Base-by-base conservation (phyloP, 805 yeast genomes). In the Cyberlindnera xishuangbannaensis region DNA sequence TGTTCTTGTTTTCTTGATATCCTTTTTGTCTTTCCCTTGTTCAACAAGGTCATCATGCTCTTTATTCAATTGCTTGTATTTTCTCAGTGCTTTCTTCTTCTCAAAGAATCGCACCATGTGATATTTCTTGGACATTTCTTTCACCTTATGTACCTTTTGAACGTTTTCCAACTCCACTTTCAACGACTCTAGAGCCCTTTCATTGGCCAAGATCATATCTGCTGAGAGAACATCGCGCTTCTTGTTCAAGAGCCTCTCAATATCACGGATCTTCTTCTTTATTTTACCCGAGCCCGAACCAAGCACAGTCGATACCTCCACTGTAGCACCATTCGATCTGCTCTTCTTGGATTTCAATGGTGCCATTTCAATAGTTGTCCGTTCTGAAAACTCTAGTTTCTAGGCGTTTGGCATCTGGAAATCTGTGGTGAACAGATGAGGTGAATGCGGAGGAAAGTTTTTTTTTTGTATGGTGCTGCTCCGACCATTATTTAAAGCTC, bases 101-200 rank as follows among this genome's bases (percentile, higher is more conserved):
- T 88, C 97, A 42, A 92, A 85, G 54, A 92, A 92, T 45, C 90
- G 72, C 30, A 92, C 86, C 88, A 86, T 87, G 54, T 86, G 96
- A 56, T 92, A 92, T 60, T 80, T 83, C 45, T 77, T 71, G 10
- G 85, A 74, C 25, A 66, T 60, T 33, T 70, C 66, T 42, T 67
- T 71, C 13, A 73, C 71, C 44, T 63, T 67, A 29, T 64, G 60
- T 19, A 59, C 59, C 24, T 56, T 40, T 39, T 69, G 66, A 13
- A 73, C 71, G 25, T 65, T 64, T 29, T 63, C 63, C 34, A 83
- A 62, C 50, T 83, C 87, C 5, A 65, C 58, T 31, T 70, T 65
- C 40, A 82, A 59, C 2, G 85, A 84, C 30, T 71, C 73, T 34
- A 85, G 58, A 1, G 83, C 81, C 58, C 95, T 74, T 57, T 85